Percentiles rank a stretch among this genome's conserved stretches.
Conservation (phyloP, 2,329 filamentous ascomycete species). For the Ophiostoma triangulosporum region DNA sequence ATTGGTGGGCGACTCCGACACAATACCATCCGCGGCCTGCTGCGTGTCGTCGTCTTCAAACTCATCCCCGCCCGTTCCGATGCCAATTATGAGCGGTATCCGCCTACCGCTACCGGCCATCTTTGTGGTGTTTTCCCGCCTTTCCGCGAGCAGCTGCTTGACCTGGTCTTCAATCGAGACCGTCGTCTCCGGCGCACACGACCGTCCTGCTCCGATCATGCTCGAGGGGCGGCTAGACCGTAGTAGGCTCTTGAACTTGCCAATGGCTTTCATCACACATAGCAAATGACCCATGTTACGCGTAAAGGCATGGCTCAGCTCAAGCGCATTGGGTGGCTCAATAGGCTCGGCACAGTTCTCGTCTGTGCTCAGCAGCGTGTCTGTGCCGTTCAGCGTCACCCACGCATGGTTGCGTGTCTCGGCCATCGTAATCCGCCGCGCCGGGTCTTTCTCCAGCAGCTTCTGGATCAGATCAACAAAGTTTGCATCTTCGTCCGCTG, state of each 20-base stretch:
- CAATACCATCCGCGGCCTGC: conserved; percentile 23
- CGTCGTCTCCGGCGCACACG: neutral
- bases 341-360: conserved; percentile 77
- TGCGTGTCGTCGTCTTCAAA: conserved; percentile 11
- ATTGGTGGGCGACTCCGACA: conserved; percentile 74
- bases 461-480: conserved; percentile 62
- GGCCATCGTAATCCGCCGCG: conserved; percentile 69
- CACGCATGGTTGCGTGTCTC: conserved; percentile 79
- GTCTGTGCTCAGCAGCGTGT: conserved; percentile 64
- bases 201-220: neutral
- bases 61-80: conserved; percentile 48
- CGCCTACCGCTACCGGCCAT: conserved; percentile 48
- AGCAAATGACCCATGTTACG: conserved; percentile 76
- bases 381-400: conserved; percentile 71
- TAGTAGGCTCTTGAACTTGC: conserved; percentile 70
- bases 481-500: conserved; percentile 47
- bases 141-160: conserved; percentile 33
- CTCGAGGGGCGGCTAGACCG: conserved; percentile 19
- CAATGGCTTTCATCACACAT: conserved; percentile 82
- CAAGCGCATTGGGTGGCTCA: conserved; percentile 74
- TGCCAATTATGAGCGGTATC: conserved; percentile 54
- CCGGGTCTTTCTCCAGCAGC: conserved; percentile 74
- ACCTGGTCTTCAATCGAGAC: conserved; percentile 27
- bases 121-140: conserved; percentile 28
- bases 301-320: conserved; percentile 84